Evolutionary conservation across 2,329 filamentous ascomycete genomes (phyloP), one percentile per base, ranked within the genome.

Genomic region (Clathrospora elynae): DNA sequence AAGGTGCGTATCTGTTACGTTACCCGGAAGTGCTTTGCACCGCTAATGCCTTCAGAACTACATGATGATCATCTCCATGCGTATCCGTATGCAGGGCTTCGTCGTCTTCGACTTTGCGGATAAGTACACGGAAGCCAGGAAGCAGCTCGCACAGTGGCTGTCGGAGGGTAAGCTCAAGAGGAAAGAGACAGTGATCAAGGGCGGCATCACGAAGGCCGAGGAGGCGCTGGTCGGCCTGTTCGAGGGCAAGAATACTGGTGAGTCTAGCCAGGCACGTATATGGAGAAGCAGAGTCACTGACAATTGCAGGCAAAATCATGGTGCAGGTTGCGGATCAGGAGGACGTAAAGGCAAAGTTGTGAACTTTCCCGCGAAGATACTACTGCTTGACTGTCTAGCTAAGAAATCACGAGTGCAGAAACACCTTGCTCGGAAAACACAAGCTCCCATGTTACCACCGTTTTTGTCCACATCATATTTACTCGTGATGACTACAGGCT

Each of bases 151-250:
- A 1, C 68, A 79, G 51, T 90, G 87, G 86, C 64, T 89, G n/a
- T 72, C 74, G 2, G 82, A 88, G 63, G 87, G 87, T 35, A 88
- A 70, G 72, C 68, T 91, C 51, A 82, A 87, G 78, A 73, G 83
- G 43, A 84, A 84, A 64, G 85, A 90, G 69, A 85, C 84, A 2
- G 79, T 91, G 43, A 69, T 90, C 48, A 79, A 79, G 56, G 86
- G 86, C n/a, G 87, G 87, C 0, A 69, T 90, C 9, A 71, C 74
- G 44, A 76, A 76, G 23, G 85, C 86, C 2, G 84, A 87, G 42
- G 71, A 81, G 52, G 84, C 79, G 0, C 73, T 90, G 38, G 68
- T 81, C 9, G 78, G 81, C 46, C 68, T 91, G 42, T 90, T 84
- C 64, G 75, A 80, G 34, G 87, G 87, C 26, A 72, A 76, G 11